These are phyloP conservation scores for Medicago arabica DNA, from an alignment of 306 rosid genomes.

Conservation along the genomic window DNA sequence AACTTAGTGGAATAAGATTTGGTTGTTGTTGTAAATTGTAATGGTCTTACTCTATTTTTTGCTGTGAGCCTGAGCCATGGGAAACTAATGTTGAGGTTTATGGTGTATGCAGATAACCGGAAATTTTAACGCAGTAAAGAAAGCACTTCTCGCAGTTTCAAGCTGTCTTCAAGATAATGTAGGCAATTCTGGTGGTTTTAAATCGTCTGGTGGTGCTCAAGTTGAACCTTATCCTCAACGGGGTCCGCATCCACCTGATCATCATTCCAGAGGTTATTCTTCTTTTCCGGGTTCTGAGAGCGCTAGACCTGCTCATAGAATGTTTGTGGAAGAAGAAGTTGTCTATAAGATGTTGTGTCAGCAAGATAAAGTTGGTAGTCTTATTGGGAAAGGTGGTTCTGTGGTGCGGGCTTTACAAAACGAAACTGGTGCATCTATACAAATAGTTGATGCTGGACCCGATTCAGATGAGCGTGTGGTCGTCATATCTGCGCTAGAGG, in stretches of 20 bases:
- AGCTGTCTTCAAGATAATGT: conserved; percentile 66
- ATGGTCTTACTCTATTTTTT: background rate
- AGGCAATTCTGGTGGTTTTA: conserved; percentile 53
- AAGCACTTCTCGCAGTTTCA: conserved; percentile 74
- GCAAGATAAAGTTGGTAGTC: conserved; percentile 85
- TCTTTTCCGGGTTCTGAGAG: conserved; percentile 64
- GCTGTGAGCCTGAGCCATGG: conserved; percentile 7
- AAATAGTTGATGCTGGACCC: conserved; percentile 74
- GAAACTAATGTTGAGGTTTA: conserved; percentile 18
- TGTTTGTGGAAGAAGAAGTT: conserved; percentile 78
- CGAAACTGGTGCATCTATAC: conserved; percentile 88
- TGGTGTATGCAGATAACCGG: conserved; percentile 70
- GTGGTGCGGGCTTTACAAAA: conserved; percentile 73
- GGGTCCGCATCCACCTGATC: conserved; percentile 58
- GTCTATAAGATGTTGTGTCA: conserved; percentile 82
- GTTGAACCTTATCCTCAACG: conserved; percentile 58
- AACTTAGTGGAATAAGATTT: background rate
- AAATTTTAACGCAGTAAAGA: conserved; percentile 67
- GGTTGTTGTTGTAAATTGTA: background rate
- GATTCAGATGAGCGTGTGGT: conserved; percentile 83
- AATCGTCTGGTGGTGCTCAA: conserved; percentile 58
- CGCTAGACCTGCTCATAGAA: conserved; percentile 58
- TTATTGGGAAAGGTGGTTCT: conserved; percentile 92
- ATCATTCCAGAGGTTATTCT: conserved; percentile 65
- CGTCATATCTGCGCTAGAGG: conserved; percentile 86